phyloP scores from a whole-genome alignment of 345 rosid species.

The Combretum micranthum region DNA sequence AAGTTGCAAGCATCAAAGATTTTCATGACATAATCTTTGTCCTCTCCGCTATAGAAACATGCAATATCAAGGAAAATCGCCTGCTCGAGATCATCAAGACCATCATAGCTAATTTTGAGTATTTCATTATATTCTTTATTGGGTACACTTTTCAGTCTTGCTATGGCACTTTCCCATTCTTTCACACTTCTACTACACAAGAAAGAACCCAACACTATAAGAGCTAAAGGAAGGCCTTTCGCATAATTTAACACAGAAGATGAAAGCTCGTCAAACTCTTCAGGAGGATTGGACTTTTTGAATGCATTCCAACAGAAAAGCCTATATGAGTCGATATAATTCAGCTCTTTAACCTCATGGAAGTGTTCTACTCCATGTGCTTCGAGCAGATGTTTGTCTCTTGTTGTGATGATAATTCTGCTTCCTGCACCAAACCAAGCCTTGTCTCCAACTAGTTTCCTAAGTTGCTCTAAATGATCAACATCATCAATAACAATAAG shows the following conservation, averaged over 20 bases:
- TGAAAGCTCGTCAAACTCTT: constrained; percentile 6
- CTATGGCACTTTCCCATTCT: constrained; percentile 20
- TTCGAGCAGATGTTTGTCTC: constrained; percentile 16
- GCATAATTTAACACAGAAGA: constrained; percentile 10
- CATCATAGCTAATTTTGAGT: constrained; percentile 17
- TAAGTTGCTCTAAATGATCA: constrained; percentile 14
- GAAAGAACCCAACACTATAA: constrained; percentile 22
- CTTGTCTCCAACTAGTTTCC: constrained; percentile 9
- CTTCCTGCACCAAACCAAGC: constrained; percentile 24
- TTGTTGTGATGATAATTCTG: constrained; percentile 21
- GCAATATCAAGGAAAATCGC: constrained; percentile 24
- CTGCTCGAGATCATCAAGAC: constrained; percentile 17
- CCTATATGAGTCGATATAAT: constrained; percentile 8
- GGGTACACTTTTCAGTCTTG: constrained; percentile 14
- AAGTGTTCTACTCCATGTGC: constrained; percentile 10
- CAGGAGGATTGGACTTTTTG: constrained; percentile 8
- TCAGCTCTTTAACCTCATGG: constrained; percentile 11
- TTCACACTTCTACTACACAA: constrained; percentile 10
- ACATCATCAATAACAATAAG: constrained; percentile 25
- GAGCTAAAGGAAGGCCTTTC: constrained; percentile 22
- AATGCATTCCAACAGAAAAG: constrained; percentile 25
- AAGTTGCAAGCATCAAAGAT: constrained; percentile 15
- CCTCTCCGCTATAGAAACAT: constrained; percentile 19
- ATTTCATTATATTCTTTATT: constrained; percentile 14
- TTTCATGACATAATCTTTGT: constrained; percentile 3